These are phyloP conservation scores for Plenodomus lindquistii DNA, from an alignment of 2,329 filamentous ascomycete species.

Conservation along the genomic window DNA sequence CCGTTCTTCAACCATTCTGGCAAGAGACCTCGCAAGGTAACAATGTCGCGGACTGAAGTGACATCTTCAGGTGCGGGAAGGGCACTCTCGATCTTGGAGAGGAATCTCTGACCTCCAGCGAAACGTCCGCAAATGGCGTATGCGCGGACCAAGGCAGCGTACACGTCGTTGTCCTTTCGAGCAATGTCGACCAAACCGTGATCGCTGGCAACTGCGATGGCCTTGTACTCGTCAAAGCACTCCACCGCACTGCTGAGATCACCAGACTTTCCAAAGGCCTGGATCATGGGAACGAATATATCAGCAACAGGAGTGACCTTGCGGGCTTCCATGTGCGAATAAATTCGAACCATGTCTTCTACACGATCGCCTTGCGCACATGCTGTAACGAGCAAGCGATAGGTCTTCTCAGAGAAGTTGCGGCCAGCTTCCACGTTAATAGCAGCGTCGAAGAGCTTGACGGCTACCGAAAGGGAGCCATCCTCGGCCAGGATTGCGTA, in stretches of 20 bases:
- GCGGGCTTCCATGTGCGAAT: constrained; percentile 85
- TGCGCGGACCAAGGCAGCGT: constrained; percentile 87
- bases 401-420: constrained; percentile 78
- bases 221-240: constrained; percentile 93
- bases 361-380: constrained; percentile 82
- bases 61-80: constrained; percentile 56
- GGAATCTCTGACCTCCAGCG: constrained; percentile 82
- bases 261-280: constrained; percentile 81
- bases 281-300: constrained; percentile 91
- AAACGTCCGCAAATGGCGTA: constrained; percentile 82
- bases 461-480: constrained; percentile 79
- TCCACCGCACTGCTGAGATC: constrained; percentile 88
- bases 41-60: constrained; percentile 68
- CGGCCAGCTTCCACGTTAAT: constrained; percentile 62
- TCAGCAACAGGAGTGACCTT: constrained; percentile 75
- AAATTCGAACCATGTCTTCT: constrained; percentile 87
- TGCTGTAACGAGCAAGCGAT: constrained; percentile 81
- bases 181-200: constrained; percentile 69
- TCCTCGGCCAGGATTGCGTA: constrained; percentile 85
- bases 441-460: constrained; percentile 83
- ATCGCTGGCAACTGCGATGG: constrained; percentile 82
- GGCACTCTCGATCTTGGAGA: constrained; percentile 72
- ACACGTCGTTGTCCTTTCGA: constrained; percentile 80
- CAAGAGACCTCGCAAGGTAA: constrained; percentile 76
- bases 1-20: constrained; percentile 73